Evolutionary conservation across 2,329 filamentous ascomycete genomes (phyloP).

Genomic region (Aspergillus proliferans): DNA sequence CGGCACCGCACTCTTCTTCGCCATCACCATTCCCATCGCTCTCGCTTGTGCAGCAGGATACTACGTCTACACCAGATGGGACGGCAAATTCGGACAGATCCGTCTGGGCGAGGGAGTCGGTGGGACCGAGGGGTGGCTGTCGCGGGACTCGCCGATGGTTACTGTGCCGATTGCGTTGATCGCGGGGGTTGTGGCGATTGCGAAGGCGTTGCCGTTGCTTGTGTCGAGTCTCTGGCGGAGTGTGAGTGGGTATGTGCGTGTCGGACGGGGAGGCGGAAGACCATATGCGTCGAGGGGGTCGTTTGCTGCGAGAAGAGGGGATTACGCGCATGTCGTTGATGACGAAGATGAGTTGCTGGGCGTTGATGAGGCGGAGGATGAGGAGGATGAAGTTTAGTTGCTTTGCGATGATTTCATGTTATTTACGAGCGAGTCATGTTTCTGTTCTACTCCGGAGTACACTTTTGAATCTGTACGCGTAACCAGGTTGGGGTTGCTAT

Average conservation of each 20-base stretch:
- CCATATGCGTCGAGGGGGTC: constrained; percentile 83
- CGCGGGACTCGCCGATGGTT: constrained; percentile 70
- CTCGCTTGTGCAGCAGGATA: constrained; percentile 69
- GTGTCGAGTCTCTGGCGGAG: constrained; percentile 67
- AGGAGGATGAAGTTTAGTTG: constrained; percentile 50
- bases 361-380: constrained; percentile 80
- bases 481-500: neutral
- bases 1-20: constrained; percentile 75
- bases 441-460: neutral
- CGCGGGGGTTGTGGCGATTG: constrained; percentile 70
- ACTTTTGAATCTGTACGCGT: constrained; percentile 1
- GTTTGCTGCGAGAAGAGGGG: constrained; percentile 78
- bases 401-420: constrained; percentile 9
- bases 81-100: constrained; percentile 85
- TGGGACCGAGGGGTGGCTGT: constrained; percentile 43
- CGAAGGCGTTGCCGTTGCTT: constrained; percentile 68
- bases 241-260: constrained; percentile 45
- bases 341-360: constrained; percentile 93
- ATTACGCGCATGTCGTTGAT: constrained; percentile 82
- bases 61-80: constrained; percentile 80
- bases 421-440: constrained; percentile 2
- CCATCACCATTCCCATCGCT: constrained; percentile 67
- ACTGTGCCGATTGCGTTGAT: constrained; percentile 75
- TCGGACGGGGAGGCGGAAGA: constrained; percentile 42
- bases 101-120: constrained; percentile 64